Percentiles rank a stretch among this genome's conserved stretches.
Evolutionary conservation across 2,329 filamentous ascomycete genomes (phyloP).

Genomic region (Ambrosiella beaveri): DNA sequence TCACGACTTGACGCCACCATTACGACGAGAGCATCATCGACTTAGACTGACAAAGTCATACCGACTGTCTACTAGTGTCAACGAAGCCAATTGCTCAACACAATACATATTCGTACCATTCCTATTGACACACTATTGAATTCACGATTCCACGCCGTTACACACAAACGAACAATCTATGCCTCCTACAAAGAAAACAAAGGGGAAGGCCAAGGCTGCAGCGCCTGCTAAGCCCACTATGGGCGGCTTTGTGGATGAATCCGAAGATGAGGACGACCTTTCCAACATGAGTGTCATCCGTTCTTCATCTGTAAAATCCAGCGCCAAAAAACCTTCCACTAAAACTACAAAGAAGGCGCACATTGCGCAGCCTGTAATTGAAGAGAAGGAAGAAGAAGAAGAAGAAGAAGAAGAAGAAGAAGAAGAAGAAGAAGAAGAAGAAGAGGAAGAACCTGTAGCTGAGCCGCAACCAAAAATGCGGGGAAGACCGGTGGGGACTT

Average conservation of each 20-base stretch:
- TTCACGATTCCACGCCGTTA: neutral
- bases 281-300: constrained; percentile 8
- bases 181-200: constrained; percentile 8
- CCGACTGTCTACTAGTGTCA: neutral
- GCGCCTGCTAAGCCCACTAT: neutral
- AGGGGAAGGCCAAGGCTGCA: neutral
- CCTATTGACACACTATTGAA: neutral
- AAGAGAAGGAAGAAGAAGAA: neutral
- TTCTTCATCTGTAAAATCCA: neutral
- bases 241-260: constrained; percentile 7
- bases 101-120: neutral
- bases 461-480: neutral
- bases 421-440: neutral
- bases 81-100: neutral
- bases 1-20: neutral
- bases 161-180: neutral
- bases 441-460: neutral
- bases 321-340: neutral
- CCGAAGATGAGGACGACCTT: constrained; percentile 9
- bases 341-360: neutral
- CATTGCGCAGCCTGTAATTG: neutral
- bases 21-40: neutral
- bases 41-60: neutral
- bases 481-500: neutral
- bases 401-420: neutral